A percentile compares a stretch with the other conserved stretches of the same genome.
These are phyloP conservation scores for Chalaropsis thielavioides DNA, from an alignment of 2,329 filamentous ascomycete genomes.

Conservation along the genomic window DNA sequence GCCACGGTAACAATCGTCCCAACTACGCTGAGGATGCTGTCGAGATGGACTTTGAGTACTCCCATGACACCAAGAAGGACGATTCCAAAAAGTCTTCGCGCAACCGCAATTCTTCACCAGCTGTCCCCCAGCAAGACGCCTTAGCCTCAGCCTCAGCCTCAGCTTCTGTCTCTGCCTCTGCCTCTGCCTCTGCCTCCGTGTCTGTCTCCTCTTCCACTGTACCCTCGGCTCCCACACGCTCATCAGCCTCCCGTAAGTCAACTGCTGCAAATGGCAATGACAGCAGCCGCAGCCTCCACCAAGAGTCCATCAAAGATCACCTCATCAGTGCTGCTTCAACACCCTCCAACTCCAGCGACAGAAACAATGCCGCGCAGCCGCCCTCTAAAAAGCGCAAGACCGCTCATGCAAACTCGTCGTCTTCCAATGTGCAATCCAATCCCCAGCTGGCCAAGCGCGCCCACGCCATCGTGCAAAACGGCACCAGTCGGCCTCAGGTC, in stretches of 20 bases:
- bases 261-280: slow-evolving; percentile 26
- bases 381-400: slow-evolving; percentile 78
- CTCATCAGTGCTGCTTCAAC: slow-evolving; percentile 10
- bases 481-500: slow-evolving; percentile 3
- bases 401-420: slow-evolving; percentile 27
- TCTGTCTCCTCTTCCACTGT: too few species aligned
- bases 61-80: slow-evolving; percentile 39
- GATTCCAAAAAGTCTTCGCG: slow-evolving; percentile 43
- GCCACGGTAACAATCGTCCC: slow-evolving; percentile 60
- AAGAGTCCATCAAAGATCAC: slow-evolving; percentile 16
- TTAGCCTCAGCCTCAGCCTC: not conserved
- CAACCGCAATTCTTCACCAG: slow-evolving; percentile 16
- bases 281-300: slow-evolving; percentile 7
- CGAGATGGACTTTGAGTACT: slow-evolving; percentile 73
- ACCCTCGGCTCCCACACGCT: slow-evolving; percentile 23
- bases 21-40: slow-evolving; percentile 91
- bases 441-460: slow-evolving; percentile 10
- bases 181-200: slow-evolving; percentile 25
- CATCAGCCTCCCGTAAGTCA: slow-evolving; percentile 30
- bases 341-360: slow-evolving; percentile 8
- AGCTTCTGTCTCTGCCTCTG: slow-evolving; percentile 27
- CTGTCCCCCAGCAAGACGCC: not conserved
- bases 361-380: slow-evolving; percentile 27
- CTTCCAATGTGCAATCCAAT: slow-evolving; percentile 17
- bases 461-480: slow-evolving; percentile 12